Evolutionary conservation across 495 filamentous ascomycete genomes (phyloP).

Genomic region (Hypoxylon subgilvum): DNA sequence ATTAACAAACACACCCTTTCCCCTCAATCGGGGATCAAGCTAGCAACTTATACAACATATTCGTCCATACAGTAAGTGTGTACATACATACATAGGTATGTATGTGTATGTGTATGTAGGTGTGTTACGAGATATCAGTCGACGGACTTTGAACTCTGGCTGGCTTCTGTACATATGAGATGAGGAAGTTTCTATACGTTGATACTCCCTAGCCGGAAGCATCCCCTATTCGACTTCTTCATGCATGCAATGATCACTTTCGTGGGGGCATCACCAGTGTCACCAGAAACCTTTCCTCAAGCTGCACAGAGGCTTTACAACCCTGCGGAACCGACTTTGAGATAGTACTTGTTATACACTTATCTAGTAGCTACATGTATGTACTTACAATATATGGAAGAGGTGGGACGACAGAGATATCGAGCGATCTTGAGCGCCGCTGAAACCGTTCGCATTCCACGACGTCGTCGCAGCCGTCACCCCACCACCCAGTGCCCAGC

Average conservation of each 20-base stretch:
- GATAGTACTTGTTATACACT: too few relatives aligned
- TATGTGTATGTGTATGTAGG: slow-evolving; percentile 1
- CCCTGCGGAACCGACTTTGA: not conserved
- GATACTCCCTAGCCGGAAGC: not conserved
- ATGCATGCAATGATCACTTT: too few relatives aligned
- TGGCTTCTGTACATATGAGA: slow-evolving; percentile 7
- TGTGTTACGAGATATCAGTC: slow-evolving; percentile 27
- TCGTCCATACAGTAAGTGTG: not conserved
- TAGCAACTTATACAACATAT: slow-evolving; percentile 2
- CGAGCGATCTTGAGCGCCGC: slow-evolving; percentile 25
- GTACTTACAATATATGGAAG: not conserved
- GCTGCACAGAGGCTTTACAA: slow-evolving; percentile 6
- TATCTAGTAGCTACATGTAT: not conserved
- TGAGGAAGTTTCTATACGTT: not conserved
- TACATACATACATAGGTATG: slow-evolving; percentile 3
- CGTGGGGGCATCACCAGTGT: slow-evolving; percentile 1
- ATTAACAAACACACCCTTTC: slow-evolving; percentile 12
- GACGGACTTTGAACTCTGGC: slow-evolving; percentile 8
- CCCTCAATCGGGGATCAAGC: slow-evolving; percentile 2
- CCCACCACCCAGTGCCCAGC: slow-evolving; percentile 36
- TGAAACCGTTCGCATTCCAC: slow-evolving; percentile 28
- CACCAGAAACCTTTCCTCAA: not conserved
- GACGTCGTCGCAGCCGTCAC: slow-evolving; percentile 26
- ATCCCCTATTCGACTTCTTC: not conserved
- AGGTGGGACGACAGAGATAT: slow-evolving; percentile 28